Conservation (phyloP, 306 rosid species). For the Prosopis cineraria region DNA sequence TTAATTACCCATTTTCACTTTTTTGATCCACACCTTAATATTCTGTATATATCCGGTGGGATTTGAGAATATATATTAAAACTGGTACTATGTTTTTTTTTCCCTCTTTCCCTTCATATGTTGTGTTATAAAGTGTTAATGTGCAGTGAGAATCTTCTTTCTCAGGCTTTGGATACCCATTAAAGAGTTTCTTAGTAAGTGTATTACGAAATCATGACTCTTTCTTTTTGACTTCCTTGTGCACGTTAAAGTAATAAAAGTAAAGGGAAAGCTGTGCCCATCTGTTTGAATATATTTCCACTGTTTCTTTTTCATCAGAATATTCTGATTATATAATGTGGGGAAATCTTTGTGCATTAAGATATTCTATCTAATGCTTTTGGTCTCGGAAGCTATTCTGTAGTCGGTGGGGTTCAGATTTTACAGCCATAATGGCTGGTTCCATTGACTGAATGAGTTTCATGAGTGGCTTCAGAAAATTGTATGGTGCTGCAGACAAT, state of each 20-base stretch:
- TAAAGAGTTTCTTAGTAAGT: slow-evolving; percentile 36
- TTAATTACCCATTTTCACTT: slow-evolving; percentile 31
- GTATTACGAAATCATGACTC: slow-evolving; percentile 26
- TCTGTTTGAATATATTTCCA: slow-evolving; percentile 42
- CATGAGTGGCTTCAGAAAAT: background rate
- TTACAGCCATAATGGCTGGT: background rate
- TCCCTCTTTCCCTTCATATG: slow-evolving; percentile 2
- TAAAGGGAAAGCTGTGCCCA: slow-evolving; percentile 36
- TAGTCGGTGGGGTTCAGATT: slow-evolving; percentile 11
- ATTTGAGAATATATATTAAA: slow-evolving; percentile 37
- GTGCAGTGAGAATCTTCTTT: slow-evolving; percentile 33
- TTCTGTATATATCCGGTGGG: slow-evolving; percentile 49
- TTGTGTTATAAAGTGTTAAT: slow-evolving; percentile 38
- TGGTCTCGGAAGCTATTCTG: background rate
- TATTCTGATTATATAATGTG: background rate
- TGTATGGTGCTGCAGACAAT: background rate
- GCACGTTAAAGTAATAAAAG: slow-evolving; percentile 41
- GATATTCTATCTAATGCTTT: background rate
- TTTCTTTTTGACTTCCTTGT: slow-evolving; percentile 47
- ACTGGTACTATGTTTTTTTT: slow-evolving; percentile 8
- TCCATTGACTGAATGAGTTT: background rate
- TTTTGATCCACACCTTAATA: slow-evolving; percentile 30
- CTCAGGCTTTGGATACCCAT: slow-evolving; percentile 60
- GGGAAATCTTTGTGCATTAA: background rate
- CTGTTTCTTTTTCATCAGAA: slow-evolving; percentile 3